Evolutionary conservation across 495 filamentous ascomycete genomes (phyloP).

Genomic region (Xylaria nigripes): DNA sequence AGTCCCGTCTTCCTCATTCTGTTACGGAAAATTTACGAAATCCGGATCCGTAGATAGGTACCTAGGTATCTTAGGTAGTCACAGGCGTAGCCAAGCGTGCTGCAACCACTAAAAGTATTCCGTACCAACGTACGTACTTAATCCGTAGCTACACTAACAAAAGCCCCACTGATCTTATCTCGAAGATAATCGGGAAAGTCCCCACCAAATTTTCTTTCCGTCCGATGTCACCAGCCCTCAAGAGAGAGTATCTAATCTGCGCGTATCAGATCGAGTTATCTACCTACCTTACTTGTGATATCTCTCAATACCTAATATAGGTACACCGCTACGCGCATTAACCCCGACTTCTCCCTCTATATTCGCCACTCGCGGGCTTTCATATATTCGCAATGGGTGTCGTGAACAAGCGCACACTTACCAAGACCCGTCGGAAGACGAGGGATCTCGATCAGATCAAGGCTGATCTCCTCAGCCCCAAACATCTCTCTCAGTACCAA

Average conservation of each 20-base stretch:
- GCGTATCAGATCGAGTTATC: background rate
- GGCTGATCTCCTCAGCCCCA: conserved; percentile 63
- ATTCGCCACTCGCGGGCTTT: background rate
- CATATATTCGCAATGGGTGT: conserved; percentile 30
- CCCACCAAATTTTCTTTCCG: conserved; percentile 25
- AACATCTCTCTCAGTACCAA: conserved; percentile 71
- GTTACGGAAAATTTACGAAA: no score
- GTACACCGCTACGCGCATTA: background rate
- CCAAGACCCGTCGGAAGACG: conserved; percentile 53
- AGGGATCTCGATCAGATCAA: conserved; percentile 85
- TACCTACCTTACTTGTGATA: background rate
- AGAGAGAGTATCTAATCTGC: background rate
- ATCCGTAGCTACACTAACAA: no score
- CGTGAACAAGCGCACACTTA: conserved; percentile 44
- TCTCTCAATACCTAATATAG: background rate
- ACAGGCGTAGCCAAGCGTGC: no score
- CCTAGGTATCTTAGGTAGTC: no score
- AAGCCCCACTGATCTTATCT: no score
- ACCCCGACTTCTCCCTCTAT: background rate
- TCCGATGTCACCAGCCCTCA: background rate
- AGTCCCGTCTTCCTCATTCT: no score
- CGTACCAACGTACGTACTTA: no score
- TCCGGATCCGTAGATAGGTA: no score
- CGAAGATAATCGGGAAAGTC: conserved; percentile 10
- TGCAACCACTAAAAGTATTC: no score